Evolutionary conservation across 805 yeast species (phyloP).

Genomic region (Wilhelminamyces savonicus): DNA sequence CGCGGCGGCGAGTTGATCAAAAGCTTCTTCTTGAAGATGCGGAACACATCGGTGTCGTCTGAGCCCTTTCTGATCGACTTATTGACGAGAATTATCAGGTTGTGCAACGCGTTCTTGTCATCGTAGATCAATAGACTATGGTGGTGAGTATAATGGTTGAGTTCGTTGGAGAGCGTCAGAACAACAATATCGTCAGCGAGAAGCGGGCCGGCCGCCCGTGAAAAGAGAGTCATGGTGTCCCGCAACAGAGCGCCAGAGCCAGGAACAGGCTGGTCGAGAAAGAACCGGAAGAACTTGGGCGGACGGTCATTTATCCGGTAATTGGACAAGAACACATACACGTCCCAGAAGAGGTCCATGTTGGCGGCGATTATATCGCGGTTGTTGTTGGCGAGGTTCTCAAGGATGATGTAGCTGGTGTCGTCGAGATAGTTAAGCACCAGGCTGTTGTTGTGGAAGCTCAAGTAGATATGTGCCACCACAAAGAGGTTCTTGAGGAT

Average conservation of each 20-base stretch:
- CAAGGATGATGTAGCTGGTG: slow-evolving; percentile 35
- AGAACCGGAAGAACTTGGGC: slow-evolving; percentile 14
- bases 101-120: slow-evolving; percentile 41
- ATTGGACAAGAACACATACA: slow-evolving; percentile 41
- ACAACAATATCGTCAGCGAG: slow-evolving; percentile 12
- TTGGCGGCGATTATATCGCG: slow-evolving; percentile 25
- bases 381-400: slow-evolving; percentile 22
- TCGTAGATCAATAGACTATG: slow-evolving; percentile 20
- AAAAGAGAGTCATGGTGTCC: background rate
- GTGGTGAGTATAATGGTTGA: slow-evolving; percentile 15
- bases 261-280: slow-evolving; percentile 26
- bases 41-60: slow-evolving; percentile 23
- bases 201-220: background rate
- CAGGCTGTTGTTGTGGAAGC: slow-evolving; percentile 39
- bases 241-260: background rate
- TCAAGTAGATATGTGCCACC: slow-evolving; percentile 36
- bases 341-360: slow-evolving; percentile 39
- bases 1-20: slow-evolving; percentile 46
- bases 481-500: slow-evolving; percentile 42
- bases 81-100: slow-evolving; percentile 47
- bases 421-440: slow-evolving; percentile 46
- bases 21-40: slow-evolving; percentile 41
- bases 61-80: slow-evolving; percentile 22
- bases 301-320: slow-evolving; percentile 14
- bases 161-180: slow-evolving; percentile 29